These are phyloP conservation scores for Perilla frutescens DNA, from an alignment of 257 asterid genomes.

Conservation along the genomic window DNA sequence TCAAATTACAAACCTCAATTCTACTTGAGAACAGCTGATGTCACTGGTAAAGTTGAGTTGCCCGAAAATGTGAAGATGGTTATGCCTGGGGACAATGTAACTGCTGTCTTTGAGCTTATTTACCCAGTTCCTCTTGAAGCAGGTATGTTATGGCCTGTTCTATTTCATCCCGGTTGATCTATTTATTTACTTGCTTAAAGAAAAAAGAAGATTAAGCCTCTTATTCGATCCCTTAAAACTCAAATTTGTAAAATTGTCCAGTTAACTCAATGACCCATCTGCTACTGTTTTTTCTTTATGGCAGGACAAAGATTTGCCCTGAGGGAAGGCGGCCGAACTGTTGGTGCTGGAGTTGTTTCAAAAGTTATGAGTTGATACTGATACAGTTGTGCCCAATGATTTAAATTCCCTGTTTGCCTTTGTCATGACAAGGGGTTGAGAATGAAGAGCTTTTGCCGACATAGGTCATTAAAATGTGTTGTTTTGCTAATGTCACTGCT, in stretches of 20 bases:
- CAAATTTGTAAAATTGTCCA: neutral
- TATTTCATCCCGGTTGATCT: neutral
- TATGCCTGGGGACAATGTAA: conserved; percentile 99
- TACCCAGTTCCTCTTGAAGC: conserved; percentile 90
- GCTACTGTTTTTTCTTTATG: conserved; percentile 21
- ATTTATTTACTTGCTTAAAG: neutral
- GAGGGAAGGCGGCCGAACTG: conserved; percentile 98
- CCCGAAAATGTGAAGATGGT: conserved; percentile 99
- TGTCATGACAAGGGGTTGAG: conserved; percentile 17
- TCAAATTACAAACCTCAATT: conserved; percentile 96
- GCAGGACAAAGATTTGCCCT: conserved; percentile 99
- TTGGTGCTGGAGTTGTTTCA: conserved; percentile 98
- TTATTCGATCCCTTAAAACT: neutral
- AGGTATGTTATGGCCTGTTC: conserved; percentile 48
- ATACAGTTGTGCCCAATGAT: no score
- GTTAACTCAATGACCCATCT: neutral
- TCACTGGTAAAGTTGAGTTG: conserved; percentile 94
- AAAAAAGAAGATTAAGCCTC: neutral
- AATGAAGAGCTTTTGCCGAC: conserved; percentile 27
- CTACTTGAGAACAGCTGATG: conserved; percentile 98
- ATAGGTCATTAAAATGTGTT: conserved; percentile 16
- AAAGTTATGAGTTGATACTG: conserved; percentile 68
- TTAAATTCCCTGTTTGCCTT: neutral
- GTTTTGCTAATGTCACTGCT: neutral
- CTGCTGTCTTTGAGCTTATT: conserved; percentile 90